Conservation (phyloP, 768 basidiomycete genomes). For the Leucocoprinus birnbaumii region DNA sequence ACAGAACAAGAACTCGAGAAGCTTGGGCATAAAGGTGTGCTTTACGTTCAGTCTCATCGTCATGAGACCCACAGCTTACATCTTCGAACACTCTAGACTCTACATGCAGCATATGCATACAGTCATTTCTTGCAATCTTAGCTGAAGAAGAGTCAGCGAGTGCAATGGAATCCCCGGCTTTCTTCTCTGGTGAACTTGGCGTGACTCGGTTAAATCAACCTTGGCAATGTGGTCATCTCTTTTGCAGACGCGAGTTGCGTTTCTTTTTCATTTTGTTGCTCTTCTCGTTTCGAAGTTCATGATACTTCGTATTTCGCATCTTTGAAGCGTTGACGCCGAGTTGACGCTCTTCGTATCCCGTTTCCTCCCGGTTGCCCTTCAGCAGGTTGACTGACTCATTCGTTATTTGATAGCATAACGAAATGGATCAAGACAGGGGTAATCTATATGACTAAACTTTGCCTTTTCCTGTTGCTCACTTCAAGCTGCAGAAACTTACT, state of each 20-base stretch:
- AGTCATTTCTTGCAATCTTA: slow-evolving; percentile 60
- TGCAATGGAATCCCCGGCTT: slow-evolving; percentile 79
- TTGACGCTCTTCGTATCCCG: too few relatives aligned
- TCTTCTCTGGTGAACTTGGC: slow-evolving; percentile 65
- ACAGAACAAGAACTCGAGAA: slow-evolving; percentile 46
- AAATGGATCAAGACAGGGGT: slow-evolving; percentile 64
- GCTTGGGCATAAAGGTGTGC: slow-evolving; percentile 47
- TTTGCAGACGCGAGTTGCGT: slow-evolving; percentile 73
- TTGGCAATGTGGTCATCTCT: slow-evolving; percentile 66
- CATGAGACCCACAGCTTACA: neutral
- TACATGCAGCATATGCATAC: slow-evolving; percentile 74
- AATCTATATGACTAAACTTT: slow-evolving; percentile 19
- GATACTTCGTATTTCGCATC: neutral
- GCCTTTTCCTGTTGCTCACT: neutral
- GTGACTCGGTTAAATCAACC: slow-evolving; percentile 57
- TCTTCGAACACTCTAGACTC: slow-evolving; percentile 49
- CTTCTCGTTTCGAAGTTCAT: neutral
- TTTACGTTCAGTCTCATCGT: neutral
- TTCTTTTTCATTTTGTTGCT: neutral
- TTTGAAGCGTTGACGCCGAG: neutral
- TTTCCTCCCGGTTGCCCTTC: neutral
- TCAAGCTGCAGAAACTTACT: slow-evolving; percentile 11
- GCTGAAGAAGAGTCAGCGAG: slow-evolving; percentile 72
- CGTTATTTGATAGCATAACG: slow-evolving; percentile 41
- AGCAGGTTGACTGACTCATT: slow-evolving; percentile 4